Percentiles rank a stretch among this genome's conserved stretches.
Conservation (phyloP, 1,284 basidiomycete genomes). For the Cryptococcus sp. region DNA sequence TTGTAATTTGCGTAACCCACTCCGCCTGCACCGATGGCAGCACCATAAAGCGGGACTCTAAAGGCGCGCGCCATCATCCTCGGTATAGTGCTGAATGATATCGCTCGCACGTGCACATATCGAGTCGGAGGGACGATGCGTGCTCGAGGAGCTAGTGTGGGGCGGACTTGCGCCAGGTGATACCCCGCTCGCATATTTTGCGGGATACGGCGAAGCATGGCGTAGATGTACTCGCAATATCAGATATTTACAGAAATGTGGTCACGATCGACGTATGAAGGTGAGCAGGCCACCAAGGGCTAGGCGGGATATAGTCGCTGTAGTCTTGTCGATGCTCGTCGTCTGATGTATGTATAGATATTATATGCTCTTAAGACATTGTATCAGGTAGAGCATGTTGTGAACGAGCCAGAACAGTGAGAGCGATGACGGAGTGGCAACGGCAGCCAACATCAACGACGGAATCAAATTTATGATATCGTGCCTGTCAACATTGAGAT, state of each 20-base stretch:
- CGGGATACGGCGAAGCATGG: slow-evolving; percentile 27
- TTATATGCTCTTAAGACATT: too few species aligned
- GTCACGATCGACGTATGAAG: too few species aligned
- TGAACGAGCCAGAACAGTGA: too few species aligned
- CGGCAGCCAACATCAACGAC: neutral
- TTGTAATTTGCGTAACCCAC: slow-evolving; percentile 91
- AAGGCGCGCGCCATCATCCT: slow-evolving; percentile 79
- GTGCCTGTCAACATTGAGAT: neutral
- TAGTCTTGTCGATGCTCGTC: too few species aligned
- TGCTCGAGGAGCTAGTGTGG: slow-evolving; percentile 10
- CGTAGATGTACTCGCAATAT: too few species aligned
- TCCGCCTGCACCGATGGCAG: slow-evolving; percentile 83
- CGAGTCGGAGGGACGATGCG: slow-evolving; percentile 16
- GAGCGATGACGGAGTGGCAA: neutral
- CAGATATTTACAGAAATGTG: too few species aligned
- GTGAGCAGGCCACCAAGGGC: too few species aligned
- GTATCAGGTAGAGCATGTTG: too few species aligned
- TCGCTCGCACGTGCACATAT: slow-evolving; percentile 64
- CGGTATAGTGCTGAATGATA: slow-evolving; percentile 82
- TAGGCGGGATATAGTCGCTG: too few species aligned
- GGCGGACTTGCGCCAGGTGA: slow-evolving; percentile 9
- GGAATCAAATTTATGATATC: neutral
- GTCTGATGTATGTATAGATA: too few species aligned
- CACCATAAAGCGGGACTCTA: slow-evolving; percentile 78
- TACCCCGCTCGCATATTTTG: slow-evolving; percentile 7